phyloP scores from a whole-genome alignment of 306 rosid species.

The Acacia melanoxylon region DNA sequence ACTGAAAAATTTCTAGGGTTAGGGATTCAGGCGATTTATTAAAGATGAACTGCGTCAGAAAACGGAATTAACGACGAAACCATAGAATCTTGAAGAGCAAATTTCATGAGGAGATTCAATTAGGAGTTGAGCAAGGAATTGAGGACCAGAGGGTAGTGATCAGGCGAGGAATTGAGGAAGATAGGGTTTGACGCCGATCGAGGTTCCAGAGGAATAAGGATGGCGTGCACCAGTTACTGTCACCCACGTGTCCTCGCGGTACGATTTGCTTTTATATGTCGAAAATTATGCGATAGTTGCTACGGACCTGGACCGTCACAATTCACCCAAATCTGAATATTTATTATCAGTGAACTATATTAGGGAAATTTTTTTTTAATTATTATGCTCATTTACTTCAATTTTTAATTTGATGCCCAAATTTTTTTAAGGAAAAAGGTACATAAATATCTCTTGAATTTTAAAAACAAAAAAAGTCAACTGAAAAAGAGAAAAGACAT shows the following conservation, averaged over 20 bases:
- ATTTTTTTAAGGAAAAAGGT: too few relatives aligned
- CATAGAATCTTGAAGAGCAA: conserved; percentile 29
- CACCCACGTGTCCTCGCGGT: conserved; percentile 41
- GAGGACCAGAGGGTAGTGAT: conserved; percentile 28
- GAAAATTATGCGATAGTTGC: neutral
- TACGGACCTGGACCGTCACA: too few relatives aligned
- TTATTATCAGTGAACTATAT: too few relatives aligned
- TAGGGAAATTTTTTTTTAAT: too few relatives aligned
- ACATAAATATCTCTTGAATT: too few relatives aligned
- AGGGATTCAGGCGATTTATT: conserved; percentile 33
- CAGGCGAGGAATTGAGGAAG: conserved; percentile 20
- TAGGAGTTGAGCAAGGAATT: conserved; percentile 44
- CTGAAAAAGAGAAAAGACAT: too few relatives aligned
- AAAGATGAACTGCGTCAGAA: neutral
- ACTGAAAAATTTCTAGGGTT: conserved; percentile 31
- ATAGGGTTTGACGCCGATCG: conserved; percentile 53
- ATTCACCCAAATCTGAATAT: too few relatives aligned
- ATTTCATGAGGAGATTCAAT: conserved; percentile 45
- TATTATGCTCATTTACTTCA: too few relatives aligned
- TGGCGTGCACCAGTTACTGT: conserved; percentile 32
- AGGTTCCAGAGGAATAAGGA: conserved; percentile 1
- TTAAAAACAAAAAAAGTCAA: too few relatives aligned
- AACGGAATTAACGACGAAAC: conserved; percentile 17
- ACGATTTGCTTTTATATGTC: neutral
- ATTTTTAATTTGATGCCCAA: too few relatives aligned